Base-by-base conservation (phyloP, 108 stramenopile genomes). In the Seminavis robusta region DNA sequence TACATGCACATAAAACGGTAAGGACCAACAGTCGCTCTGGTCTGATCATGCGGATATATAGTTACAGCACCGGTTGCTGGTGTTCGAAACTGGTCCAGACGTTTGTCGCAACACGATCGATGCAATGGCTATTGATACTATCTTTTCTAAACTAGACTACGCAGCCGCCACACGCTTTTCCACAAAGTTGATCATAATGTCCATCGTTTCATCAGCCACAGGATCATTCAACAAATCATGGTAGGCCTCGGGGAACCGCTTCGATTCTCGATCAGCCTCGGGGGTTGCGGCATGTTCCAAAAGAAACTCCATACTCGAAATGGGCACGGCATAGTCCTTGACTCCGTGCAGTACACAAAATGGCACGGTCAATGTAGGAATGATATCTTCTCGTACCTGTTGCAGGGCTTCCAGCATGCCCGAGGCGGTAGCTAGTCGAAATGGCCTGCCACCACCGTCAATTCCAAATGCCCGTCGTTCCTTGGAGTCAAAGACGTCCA, bases 261-360 rank as follows among this genome's bases (percentile, higher is more conserved):
- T 61, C 0, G 70, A 42, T 23, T 58, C 47, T 25, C 41, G 37
- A 10, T 75, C 36, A 1, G 53, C 52, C 2, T 34, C 30, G 5
- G 50, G 39, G 13, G 68, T 70, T n/a, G 26, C 38, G 2, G 32
- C 34, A 24, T 42, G 41, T 11, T 75, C 31, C 46, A 65, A n/a
- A 50, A 75, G 32, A 25, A 34, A 52, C 19, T 69, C 15, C 11
- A 68, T 66, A 11, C 68, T 68, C 13, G 16, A 34, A 10, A 70
- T 66, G 19, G 68, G 68, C 0, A 75, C 74, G 4, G 49, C 74
- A 17, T 39, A 24, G 55, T 75, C 74, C 2, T 33, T 20, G 32
- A 41, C 42, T 5, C 74, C 74, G 55, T 75, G 74, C 7, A 65
- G 30, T 7, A 53, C 61, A 38, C 74, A 75, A 65, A 75, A 70